Conservation (phyloP, 345 rosid species). For the Eucalyptus caleyi region DNA sequence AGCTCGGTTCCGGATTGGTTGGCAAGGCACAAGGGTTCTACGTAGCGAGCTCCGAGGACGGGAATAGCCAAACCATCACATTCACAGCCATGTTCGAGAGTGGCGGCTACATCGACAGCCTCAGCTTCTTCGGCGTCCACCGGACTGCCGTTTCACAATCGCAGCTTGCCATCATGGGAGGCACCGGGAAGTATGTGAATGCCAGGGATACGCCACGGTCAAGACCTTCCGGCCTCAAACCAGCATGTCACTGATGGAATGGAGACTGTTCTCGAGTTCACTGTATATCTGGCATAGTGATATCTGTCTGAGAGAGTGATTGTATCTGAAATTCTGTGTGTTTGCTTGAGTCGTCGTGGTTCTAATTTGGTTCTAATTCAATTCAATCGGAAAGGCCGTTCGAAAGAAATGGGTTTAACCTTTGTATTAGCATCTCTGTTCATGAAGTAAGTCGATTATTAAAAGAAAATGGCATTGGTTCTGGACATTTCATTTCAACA, state of each 20-base stretch:
- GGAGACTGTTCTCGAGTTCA: slow-evolving; percentile 57
- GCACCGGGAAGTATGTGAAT: slow-evolving; percentile 76
- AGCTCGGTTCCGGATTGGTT: slow-evolving; percentile 49
- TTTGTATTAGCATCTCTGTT: neutral
- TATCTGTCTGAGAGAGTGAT: neutral
- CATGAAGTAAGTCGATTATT: neutral
- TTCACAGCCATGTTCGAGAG: slow-evolving; percentile 67
- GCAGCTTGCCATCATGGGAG: slow-evolving; percentile 81
- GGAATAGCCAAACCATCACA: slow-evolving; percentile 74
- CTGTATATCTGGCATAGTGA: slow-evolving; percentile 9
- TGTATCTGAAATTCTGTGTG: neutral
- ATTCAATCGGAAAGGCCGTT: neutral
- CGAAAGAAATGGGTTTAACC: neutral
- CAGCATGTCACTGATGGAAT: slow-evolving; percentile 64
- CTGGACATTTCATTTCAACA: neutral
- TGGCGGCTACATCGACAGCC: slow-evolving; percentile 58
- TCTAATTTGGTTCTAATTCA: neutral
- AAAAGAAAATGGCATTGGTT: neutral
- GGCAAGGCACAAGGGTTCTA: slow-evolving; percentile 94
- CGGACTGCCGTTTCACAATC: slow-evolving; percentile 67
- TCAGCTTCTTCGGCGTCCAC: slow-evolving; percentile 79
- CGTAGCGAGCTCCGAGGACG: slow-evolving; percentile 69
- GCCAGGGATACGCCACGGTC: slow-evolving; percentile 62
- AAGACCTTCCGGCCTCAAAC: slow-evolving; percentile 43
- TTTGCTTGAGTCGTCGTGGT: neutral